These are phyloP conservation scores for Xylaria sp. DNA, from an alignment of 2,329 filamentous ascomycete genomes.

Conservation along the genomic window DNA sequence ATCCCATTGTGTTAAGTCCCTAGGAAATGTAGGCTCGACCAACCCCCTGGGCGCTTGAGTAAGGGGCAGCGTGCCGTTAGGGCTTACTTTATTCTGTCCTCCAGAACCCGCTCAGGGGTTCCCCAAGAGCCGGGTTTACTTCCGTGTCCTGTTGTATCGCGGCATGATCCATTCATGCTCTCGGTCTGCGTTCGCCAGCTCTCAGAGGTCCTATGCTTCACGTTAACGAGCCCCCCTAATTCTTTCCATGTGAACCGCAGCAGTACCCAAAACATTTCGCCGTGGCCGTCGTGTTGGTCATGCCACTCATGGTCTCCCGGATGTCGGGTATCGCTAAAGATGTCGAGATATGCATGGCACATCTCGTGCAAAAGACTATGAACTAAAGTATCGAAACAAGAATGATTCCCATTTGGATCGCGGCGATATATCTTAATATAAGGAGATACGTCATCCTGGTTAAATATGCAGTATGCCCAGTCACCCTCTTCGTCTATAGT, in stretches of 20 bases:
- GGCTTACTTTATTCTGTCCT: conserved; percentile 7
- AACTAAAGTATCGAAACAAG: not conserved
- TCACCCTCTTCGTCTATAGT: not conserved
- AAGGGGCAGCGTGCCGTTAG: too few relatives aligned
- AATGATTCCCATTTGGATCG: not conserved
- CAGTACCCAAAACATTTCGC: conserved; percentile 30
- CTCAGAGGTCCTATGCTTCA: not conserved
- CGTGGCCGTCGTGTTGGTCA: not conserved
- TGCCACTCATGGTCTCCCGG: not conserved
- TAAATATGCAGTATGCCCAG: not conserved
- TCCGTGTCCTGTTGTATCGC: not conserved
- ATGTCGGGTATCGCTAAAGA: conserved; percentile 20
- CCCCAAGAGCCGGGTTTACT: conserved; percentile 15
- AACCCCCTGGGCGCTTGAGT: too few relatives aligned
- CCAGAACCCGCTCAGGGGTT: not conserved
- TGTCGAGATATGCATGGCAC: conserved; percentile 18
- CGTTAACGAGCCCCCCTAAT: not conserved
- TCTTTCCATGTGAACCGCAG: not conserved
- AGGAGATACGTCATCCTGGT: not conserved
- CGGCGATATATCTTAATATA: not conserved
- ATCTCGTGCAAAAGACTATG: conserved; percentile 20
- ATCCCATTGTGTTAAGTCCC: too few relatives aligned
- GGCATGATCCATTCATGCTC: not conserved
- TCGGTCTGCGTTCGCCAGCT: not conserved
- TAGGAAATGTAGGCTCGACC: too few relatives aligned